These are phyloP conservation scores for Teunomyces kruisii DNA, from an alignment of 805 yeast species.

Conservation along the genomic window DNA sequence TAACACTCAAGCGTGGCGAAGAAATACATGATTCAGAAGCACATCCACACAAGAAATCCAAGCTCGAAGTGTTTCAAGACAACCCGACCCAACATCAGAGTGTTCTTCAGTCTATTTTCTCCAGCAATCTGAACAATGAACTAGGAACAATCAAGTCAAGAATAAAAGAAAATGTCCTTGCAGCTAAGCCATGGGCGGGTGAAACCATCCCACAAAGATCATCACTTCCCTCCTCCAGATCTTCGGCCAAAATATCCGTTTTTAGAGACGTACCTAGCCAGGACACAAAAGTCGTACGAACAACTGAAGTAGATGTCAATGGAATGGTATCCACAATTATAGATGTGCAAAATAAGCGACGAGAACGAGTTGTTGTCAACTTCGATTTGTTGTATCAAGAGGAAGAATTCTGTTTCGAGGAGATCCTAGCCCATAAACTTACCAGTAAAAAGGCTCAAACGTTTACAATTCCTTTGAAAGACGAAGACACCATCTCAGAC, in stretches of 20 bases:
- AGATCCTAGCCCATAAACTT: conserved; percentile 53
- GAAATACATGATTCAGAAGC: conserved; percentile 15
- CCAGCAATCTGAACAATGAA: conserved; percentile 23
- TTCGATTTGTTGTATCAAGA: conserved; percentile 54
- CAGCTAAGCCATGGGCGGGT: conserved; percentile 63
- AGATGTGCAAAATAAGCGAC: conserved; percentile 54
- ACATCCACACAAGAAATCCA: conserved; percentile 20
- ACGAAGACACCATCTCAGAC: conserved; percentile 3
- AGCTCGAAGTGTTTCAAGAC: conserved; percentile 45
- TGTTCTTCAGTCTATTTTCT: conserved; percentile 23
- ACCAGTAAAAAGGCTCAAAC: neutral
- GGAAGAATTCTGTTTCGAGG: conserved; percentile 63
- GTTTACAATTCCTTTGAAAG: neutral
- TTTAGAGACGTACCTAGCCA: conserved; percentile 20
- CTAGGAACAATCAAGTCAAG: conserved; percentile 51
- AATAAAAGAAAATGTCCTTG: conserved; percentile 62
- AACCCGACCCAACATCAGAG: conserved; percentile 13
- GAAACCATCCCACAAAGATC: conserved; percentile 51
- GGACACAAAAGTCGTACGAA: conserved; percentile 6
- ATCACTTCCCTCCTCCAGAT: conserved; percentile 12
- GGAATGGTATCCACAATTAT: conserved; percentile 50
- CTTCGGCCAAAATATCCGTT: conserved; percentile 29
- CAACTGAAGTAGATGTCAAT: conserved; percentile 3
- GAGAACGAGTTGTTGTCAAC: conserved; percentile 61
- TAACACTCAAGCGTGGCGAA: conserved; percentile 39